Percentiles rank a stretch among this genome's conserved stretches.
Conservation (phyloP, 192 early-diverging fungal species). For the Podochytrium sp. region DNA sequence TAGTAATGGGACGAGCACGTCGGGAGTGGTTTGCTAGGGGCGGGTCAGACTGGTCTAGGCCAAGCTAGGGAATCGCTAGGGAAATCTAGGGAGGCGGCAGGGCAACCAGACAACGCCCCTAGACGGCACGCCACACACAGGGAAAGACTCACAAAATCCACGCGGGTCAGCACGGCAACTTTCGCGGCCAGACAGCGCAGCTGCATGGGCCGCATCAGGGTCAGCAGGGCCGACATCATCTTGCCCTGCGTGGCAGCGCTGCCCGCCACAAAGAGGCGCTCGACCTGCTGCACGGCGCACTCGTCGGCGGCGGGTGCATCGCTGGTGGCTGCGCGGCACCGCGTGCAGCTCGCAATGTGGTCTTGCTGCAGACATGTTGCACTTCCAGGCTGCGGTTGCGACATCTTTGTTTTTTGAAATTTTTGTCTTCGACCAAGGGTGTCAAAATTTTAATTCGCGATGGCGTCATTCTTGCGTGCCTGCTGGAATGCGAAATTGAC, state of each 20-base stretch:
- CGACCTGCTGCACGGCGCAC: background rate
- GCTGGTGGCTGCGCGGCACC: background rate
- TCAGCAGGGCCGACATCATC: background rate
- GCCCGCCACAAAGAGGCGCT: background rate
- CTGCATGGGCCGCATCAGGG: conserved; percentile 15
- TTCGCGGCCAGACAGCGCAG: conserved; percentile 30
- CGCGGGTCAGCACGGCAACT: conserved; percentile 7
- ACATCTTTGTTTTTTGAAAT: background rate
- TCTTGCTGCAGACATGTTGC: background rate
- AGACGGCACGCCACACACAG: background rate
- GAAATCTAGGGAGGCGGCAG: too few relatives aligned
- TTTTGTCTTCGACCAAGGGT: background rate
- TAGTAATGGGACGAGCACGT: too few relatives aligned
- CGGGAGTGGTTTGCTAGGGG: too few relatives aligned
- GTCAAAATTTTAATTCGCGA: background rate
- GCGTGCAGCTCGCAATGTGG: conserved; percentile 18
- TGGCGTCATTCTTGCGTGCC: background rate
- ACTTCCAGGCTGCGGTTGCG: background rate
- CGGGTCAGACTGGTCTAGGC: too few relatives aligned
- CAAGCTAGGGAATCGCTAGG: too few relatives aligned
- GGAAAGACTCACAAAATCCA: conserved; percentile 15
- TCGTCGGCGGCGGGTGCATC: background rate
- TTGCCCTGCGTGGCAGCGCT: conserved; percentile 13
- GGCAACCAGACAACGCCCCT: background rate
- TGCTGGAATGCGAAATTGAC: background rate